These are phyloP conservation scores for Phytophthora gonapodyides DNA, from an alignment of 352 stramenopile genomes.

Conservation along the genomic window DNA sequence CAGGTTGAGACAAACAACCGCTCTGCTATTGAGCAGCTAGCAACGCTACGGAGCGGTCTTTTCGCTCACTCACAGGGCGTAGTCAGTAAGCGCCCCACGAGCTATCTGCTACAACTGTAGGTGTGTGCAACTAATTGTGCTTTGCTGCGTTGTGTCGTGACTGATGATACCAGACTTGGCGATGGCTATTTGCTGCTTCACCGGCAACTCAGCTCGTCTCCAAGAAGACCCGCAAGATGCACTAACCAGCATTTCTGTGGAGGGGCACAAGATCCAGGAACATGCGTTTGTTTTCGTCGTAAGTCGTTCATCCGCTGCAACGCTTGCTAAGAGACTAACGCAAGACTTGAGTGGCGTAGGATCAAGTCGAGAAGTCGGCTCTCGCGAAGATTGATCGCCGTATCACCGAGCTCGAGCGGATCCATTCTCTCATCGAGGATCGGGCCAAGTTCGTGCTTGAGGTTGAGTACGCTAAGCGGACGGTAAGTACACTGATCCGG, in stretches of 20 bases:
- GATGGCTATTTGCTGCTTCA: slow-evolving; percentile 36
- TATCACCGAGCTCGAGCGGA: slow-evolving; percentile 41
- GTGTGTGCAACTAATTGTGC: background rate
- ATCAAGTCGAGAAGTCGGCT: slow-evolving; percentile 43
- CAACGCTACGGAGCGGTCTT: slow-evolving; percentile 43
- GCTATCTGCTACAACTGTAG: background rate
- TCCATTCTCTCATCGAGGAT: slow-evolving; percentile 48
- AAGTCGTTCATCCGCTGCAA: slow-evolving; percentile 5
- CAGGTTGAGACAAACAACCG: slow-evolving; percentile 49
- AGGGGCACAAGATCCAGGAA: slow-evolving; percentile 31
- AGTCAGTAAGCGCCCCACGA: slow-evolving; percentile 40
- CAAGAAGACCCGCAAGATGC: slow-evolving; percentile 16
- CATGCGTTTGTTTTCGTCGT: slow-evolving; percentile 31
- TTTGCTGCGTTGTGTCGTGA: background rate
- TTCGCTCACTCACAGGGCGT: slow-evolving; percentile 55
- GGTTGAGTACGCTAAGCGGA: slow-evolving; percentile 74
- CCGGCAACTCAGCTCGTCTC: slow-evolving; percentile 25
- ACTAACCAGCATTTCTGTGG: slow-evolving; percentile 10
- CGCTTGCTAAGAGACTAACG: no score
- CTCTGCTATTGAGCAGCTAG: slow-evolving; percentile 47
- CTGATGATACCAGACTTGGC: slow-evolving; percentile 33
- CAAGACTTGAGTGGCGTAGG: slow-evolving; percentile 24
- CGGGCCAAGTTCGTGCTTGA: slow-evolving; percentile 62
- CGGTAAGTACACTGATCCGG: slow-evolving; percentile 28
- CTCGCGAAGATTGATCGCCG: slow-evolving; percentile 49